Evolutionary conservation across 352 stramenopile species (phyloP).

Genomic region (Phytophthora citricola): DNA sequence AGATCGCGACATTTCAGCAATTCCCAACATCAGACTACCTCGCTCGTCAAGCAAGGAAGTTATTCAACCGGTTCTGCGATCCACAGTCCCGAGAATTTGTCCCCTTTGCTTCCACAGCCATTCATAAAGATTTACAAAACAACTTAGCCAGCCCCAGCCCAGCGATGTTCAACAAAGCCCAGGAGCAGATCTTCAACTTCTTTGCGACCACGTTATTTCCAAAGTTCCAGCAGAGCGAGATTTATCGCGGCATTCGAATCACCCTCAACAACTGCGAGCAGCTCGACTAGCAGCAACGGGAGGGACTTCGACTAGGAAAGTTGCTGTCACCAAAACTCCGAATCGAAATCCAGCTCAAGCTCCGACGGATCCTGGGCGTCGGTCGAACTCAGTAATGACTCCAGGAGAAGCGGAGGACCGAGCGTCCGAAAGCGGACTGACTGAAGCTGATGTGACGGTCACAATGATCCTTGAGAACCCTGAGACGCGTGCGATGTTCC

Average conservation of each 20-base stretch:
- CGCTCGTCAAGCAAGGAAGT: slow-evolving; percentile 66
- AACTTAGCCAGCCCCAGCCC: slow-evolving; percentile 51
- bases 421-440: slow-evolving; percentile 6
- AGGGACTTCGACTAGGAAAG: slow-evolving; percentile 12
- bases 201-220: slow-evolving; percentile 71
- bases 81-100: slow-evolving; percentile 68
- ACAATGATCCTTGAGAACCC: slow-evolving; percentile 66
- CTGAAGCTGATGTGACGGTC: slow-evolving; percentile 57
- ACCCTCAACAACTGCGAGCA: slow-evolving; percentile 40
- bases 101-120: slow-evolving; percentile 35
- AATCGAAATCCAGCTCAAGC: slow-evolving; percentile 6
- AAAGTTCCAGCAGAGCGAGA: slow-evolving; percentile 78
- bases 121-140: slow-evolving; percentile 40
- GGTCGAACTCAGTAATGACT: slow-evolving; percentile 10
- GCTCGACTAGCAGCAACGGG: slow-evolving; percentile 39
- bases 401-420: slow-evolving; percentile 12
- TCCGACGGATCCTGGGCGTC: slow-evolving; percentile 1
- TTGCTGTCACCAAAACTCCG: background rate
- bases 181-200: slow-evolving; percentile 75
- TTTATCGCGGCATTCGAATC: slow-evolving; percentile 66
- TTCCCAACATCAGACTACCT: slow-evolving; percentile 82
- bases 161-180: slow-evolving; percentile 74
- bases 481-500: slow-evolving; percentile 69
- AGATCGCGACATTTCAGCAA: slow-evolving; percentile 75
- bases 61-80: slow-evolving; percentile 74